These are phyloP conservation scores for Globisporangium uncinulatum DNA, from an alignment of 352 stramenopile genomes.

Conservation along the genomic window DNA sequence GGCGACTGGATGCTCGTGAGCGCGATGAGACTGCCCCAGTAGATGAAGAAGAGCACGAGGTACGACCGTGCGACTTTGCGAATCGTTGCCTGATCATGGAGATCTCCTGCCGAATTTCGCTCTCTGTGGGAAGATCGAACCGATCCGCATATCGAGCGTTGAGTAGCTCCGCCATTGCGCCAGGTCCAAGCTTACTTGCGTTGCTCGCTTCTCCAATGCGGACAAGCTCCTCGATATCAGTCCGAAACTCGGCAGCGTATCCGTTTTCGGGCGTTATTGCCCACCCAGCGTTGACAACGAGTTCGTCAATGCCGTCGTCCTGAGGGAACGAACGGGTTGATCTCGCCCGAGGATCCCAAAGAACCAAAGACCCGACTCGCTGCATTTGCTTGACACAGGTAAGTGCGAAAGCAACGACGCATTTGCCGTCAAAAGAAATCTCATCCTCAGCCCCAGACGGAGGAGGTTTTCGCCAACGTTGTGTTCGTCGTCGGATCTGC, in stretches of 20 bases:
- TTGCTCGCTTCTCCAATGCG: background rate
- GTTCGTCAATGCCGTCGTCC: background rate
- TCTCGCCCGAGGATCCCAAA: background rate
- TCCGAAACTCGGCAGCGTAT: background rate
- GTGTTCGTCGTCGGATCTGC: background rate
- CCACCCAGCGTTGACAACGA: background rate
- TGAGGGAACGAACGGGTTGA: too few relatives aligned
- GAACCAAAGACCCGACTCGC: background rate
- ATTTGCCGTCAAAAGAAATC: too few relatives aligned
- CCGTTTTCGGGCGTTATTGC: background rate
- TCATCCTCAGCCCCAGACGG: too few relatives aligned
- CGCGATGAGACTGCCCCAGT: too few relatives aligned
- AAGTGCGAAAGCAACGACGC: too few relatives aligned
- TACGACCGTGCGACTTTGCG: too few relatives aligned
- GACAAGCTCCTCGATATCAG: background rate
- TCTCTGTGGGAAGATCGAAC: constrained; percentile 7
- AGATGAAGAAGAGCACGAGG: too few relatives aligned
- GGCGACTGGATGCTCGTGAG: too few relatives aligned
- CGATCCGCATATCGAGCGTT: background rate
- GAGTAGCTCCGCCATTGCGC: constrained; percentile 1
- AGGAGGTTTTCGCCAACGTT: background rate
- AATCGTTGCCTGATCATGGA: too few relatives aligned
- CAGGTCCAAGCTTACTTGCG: constrained; percentile 6
- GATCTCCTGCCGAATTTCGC: constrained; percentile 15
- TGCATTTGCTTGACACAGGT: too few relatives aligned